phyloP scores from a whole-genome alignment of 495 filamentous ascomycete genomes.

The Penicillium chermesinum region DNA sequence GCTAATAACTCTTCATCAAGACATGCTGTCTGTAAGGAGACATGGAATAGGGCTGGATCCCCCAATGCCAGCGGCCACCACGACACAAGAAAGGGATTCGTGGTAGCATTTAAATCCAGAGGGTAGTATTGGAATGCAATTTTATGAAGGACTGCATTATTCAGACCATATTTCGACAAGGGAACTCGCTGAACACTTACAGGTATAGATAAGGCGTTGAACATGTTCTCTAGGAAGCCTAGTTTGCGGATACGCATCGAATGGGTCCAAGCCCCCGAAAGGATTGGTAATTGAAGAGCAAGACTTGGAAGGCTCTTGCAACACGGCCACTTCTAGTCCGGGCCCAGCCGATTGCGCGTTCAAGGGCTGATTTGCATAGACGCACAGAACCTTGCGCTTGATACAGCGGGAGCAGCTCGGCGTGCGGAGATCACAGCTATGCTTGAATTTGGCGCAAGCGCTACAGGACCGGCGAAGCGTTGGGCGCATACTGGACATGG shows the following conservation, averaged over 20 bases:
- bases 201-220: slow-evolving; percentile 46
- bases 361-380: slow-evolving; percentile 46
- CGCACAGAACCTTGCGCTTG: slow-evolving; percentile 37
- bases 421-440: slow-evolving; percentile 43
- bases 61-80: slow-evolving; percentile 51
- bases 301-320: slow-evolving; percentile 3
- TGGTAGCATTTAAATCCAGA: slow-evolving; percentile 40
- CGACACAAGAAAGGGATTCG: slow-evolving; percentile 49
- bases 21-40: slow-evolving; percentile 49
- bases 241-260: slow-evolving; percentile 48
- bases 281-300: slow-evolving; percentile 12
- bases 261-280: slow-evolving; percentile 40
- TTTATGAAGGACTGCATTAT: slow-evolving; percentile 38
- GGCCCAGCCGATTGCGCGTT: slow-evolving; percentile 16
- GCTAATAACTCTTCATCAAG: slow-evolving; percentile 47
- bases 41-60: slow-evolving; percentile 49
- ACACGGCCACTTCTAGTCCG: slow-evolving; percentile 6
- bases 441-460: slow-evolving; percentile 46
- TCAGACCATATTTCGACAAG: slow-evolving; percentile 11
- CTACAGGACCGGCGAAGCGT: slow-evolving; percentile 47
- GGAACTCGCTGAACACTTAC: slow-evolving; percentile 23
- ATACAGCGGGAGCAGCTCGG: slow-evolving; percentile 47
- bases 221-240: slow-evolving; percentile 41
- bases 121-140: slow-evolving; percentile 54
- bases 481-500: slow-evolving; percentile 32